These are phyloP conservation scores for Wickerhamiella azyma DNA, from an alignment of 805 yeast species.

Conservation along the genomic window DNA sequence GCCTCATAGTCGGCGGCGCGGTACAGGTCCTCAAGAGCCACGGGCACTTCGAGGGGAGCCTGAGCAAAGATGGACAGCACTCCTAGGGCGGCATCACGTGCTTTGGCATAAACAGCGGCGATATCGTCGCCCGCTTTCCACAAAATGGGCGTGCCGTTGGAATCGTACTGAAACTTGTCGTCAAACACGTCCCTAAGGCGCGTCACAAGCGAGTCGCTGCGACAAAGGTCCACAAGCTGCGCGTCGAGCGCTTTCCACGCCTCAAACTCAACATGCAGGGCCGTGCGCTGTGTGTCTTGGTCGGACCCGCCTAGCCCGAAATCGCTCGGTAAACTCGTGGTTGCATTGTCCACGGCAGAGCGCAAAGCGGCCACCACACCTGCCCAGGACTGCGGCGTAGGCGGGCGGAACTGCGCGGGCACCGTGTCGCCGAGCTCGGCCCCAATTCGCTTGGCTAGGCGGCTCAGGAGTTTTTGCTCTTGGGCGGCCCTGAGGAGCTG, in stretches of 20 bases:
- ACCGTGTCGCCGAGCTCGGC: slow-evolving; percentile 30
- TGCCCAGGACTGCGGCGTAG: slow-evolving; percentile 50
- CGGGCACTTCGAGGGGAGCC: slow-evolving; percentile 29
- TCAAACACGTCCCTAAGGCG: slow-evolving; percentile 73
- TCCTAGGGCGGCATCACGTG: slow-evolving; percentile 44
- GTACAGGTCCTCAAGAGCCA: slow-evolving; percentile 23
- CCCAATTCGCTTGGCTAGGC: slow-evolving; percentile 14
- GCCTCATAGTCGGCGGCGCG: slow-evolving; percentile 46
- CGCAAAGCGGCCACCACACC: slow-evolving; percentile 35
- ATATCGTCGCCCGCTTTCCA: slow-evolving; percentile 68
- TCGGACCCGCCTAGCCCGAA: slow-evolving; percentile 49
- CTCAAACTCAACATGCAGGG: slow-evolving; percentile 33
- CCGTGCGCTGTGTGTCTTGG: slow-evolving; percentile 31
- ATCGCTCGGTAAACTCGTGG: slow-evolving; percentile 30
- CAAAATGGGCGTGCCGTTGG: slow-evolving; percentile 63
- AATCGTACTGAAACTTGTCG: slow-evolving; percentile 69
- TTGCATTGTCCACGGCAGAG: slow-evolving; percentile 21
- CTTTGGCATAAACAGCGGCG: slow-evolving; percentile 45
- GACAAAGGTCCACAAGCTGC: slow-evolving; percentile 45
- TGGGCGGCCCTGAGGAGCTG: slow-evolving; percentile 28
- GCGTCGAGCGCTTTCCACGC: slow-evolving; percentile 57
- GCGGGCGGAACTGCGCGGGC: slow-evolving; percentile 35
- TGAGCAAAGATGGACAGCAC: slow-evolving; percentile 45
- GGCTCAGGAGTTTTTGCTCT: slow-evolving; percentile 30
- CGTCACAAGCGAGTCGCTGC: slow-evolving; percentile 50